Evolutionary conservation across 768 basidiomycete species (phyloP).

Genomic region (Boletus rubroflammeus): DNA sequence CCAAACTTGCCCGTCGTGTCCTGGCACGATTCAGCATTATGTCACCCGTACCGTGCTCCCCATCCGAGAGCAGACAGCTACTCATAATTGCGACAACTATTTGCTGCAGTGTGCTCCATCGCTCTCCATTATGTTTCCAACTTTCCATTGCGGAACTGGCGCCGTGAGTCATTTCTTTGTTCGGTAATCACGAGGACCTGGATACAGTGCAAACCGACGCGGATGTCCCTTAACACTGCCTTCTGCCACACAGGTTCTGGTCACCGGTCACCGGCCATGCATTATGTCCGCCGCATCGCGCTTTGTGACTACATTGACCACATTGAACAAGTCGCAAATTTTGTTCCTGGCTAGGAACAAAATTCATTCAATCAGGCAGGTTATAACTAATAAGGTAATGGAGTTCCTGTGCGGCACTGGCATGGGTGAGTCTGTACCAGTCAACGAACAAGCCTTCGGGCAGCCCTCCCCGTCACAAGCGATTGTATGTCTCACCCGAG

Average conservation of each 20-base stretch:
- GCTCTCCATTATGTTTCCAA: background rate
- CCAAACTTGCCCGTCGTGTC: constrained; percentile 6
- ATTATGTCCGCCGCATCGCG: background rate
- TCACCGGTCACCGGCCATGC: too few species aligned
- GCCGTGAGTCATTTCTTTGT: background rate
- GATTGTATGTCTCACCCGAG: background rate
- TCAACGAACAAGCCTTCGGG: background rate
- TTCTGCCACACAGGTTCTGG: background rate
- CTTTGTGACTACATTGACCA: background rate
- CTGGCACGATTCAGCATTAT: background rate
- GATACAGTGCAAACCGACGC: background rate
- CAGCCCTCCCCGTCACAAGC: background rate
- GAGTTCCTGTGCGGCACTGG: background rate
- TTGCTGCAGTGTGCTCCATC: background rate
- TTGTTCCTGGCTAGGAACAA: background rate
- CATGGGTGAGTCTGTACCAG: background rate
- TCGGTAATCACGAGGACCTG: background rate
- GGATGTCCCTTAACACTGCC: constrained; percentile 8
- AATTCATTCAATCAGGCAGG: background rate
- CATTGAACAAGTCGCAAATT: background rate
- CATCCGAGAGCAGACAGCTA: background rate
- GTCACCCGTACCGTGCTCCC: background rate
- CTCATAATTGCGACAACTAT: background rate
- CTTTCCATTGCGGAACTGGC: background rate
- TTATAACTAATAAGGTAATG: background rate